phyloP scores from a whole-genome alignment of 1,139 yeast species.

The Yamadazyma atlantica region DNA sequence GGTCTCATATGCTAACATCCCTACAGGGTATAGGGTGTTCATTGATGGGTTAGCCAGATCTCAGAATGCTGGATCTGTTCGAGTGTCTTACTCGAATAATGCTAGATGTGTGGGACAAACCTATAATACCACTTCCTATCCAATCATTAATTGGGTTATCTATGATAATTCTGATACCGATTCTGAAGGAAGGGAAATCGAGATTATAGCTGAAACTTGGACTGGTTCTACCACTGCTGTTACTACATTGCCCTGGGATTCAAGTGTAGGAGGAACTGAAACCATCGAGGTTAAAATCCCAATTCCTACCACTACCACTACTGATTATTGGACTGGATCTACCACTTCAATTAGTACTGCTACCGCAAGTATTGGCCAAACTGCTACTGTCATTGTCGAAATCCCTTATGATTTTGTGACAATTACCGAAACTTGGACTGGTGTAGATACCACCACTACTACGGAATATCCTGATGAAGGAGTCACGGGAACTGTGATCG shows the following conservation, averaged over 20 bases:
- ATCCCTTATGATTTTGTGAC: conserved; percentile 11
- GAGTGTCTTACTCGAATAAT: conserved; percentile 6
- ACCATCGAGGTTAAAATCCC: conserved; percentile 22
- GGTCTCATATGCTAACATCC: conserved; percentile 21
- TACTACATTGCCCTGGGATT: conserved; percentile 19
- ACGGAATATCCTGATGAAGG: conserved; percentile 13
- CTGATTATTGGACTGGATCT: conserved; percentile 8
- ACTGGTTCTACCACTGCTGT: conserved; percentile 21
- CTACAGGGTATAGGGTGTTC: conserved; percentile 34
- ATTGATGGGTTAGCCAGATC: conserved; percentile 17
- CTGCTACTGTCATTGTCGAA: conserved; percentile 14
- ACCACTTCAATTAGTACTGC: conserved; percentile 8
- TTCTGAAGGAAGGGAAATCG: conserved; percentile 22
- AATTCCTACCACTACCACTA: conserved; percentile 8
- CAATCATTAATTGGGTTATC: conserved; percentile 7
- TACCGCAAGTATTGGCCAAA: conserved; percentile 11
- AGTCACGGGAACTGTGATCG: conserved; percentile 5
- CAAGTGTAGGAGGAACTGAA: conserved; percentile 11
- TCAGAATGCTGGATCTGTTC: background rate
- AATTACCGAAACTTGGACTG: conserved; percentile 4
- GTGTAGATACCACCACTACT: conserved; percentile 2
- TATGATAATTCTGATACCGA: conserved; percentile 16
- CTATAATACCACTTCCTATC: conserved; percentile 2
- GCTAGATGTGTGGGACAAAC: conserved; percentile 8
- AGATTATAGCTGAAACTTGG: conserved; percentile 24